Base-by-base conservation (phyloP, 129 eudicot genomes). In the Tagetes patula region DNA sequence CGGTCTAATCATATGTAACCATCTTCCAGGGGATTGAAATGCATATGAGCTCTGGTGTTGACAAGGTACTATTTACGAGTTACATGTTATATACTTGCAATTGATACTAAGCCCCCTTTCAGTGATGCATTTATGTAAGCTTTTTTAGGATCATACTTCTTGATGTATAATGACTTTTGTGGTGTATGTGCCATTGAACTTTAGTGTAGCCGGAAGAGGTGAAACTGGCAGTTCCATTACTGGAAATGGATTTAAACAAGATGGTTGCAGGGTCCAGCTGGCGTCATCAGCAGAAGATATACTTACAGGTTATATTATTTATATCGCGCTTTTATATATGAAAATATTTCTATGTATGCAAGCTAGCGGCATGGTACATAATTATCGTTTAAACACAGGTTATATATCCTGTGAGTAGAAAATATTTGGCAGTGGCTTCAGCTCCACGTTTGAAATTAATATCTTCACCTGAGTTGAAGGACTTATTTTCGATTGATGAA, bases 161-260 rank as follows among this genome's bases (percentile, higher is more conserved):
- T 34, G 53, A 62, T 53, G 80, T 45, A 50, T 81, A 53, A 87
- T 81, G 73, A 73, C 63, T 61, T 78, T 72, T 56, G 71, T 85
- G 83, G 84, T 78, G 76, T 65, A 52, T 68, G 48, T 79, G 71
- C 70, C 77, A 70, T 81, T 84, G 33, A 54, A 70, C 66, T 84
- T 68, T 87, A 85, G 86, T 81, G 85, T 87, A 94, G 97, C 81
- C 88, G 10, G 97, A 94, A 75, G 98, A 94, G 89, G 98, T 94
- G 3, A 94, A 84, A 79, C 85, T 94, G 77, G 89, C 96, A 53
- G 87, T 94, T 67, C 93, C 96, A 42, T 79, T 94, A 52, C 78
- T 94, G 77, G 97, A 86, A 37, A 70, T 84, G 87, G 91, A 90
- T 82, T 70, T 94, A 77, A 90, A 87, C 81, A 90, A 86, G 72